A percentile compares a stretch with the other conserved stretches of the same genome.
These are phyloP conservation scores for Fusarium nisikadoi DNA, from an alignment of 2,329 filamentous ascomycete genomes.

Conservation along the genomic window DNA sequence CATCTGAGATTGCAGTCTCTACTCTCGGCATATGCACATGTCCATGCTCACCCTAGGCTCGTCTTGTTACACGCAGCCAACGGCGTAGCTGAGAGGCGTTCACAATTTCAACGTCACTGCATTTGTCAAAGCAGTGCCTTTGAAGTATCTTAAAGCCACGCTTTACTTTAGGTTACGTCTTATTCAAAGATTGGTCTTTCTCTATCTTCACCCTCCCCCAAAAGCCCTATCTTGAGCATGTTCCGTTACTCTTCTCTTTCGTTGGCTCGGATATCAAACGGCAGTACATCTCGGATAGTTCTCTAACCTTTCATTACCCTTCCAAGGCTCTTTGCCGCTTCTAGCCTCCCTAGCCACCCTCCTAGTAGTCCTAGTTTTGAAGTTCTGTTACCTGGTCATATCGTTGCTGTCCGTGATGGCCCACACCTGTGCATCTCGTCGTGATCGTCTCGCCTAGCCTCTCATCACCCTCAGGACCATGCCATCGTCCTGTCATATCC, in stretches of 20 bases:
- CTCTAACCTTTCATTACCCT: conserved; percentile 30
- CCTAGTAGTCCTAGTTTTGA: conserved; percentile 46
- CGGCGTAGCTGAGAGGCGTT: conserved; percentile 38
- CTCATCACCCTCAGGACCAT: conserved; percentile 46
- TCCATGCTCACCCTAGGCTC: conserved; percentile 37
- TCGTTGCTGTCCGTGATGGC: conserved; percentile 45
- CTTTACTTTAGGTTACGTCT: conserved; percentile 28
- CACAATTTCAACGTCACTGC: conserved; percentile 41
- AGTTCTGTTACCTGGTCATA: conserved; percentile 30
- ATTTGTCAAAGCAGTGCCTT: conserved; percentile 31
- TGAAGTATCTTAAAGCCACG: conserved; percentile 42
- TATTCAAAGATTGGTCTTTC: conserved; percentile 28
- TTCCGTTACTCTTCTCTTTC: conserved; percentile 31
- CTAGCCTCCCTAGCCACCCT: conserved; percentile 43
- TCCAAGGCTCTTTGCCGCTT: conserved; percentile 43
- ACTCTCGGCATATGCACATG: conserved; percentile 44
- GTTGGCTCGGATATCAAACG: conserved; percentile 41
- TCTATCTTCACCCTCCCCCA: conserved; percentile 46
- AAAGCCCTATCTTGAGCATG: conserved; percentile 33
- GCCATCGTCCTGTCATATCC: conserved; percentile 49
- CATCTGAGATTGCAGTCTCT: conserved; percentile 33
- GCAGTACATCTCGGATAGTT: conserved; percentile 27
- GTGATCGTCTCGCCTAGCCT: conserved; percentile 47
- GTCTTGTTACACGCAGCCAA: conserved; percentile 40
- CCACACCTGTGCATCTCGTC: conserved; percentile 51